phyloP scores from a whole-genome alignment of 2,329 filamentous ascomycete species.

The Epichloe baconii region DNA sequence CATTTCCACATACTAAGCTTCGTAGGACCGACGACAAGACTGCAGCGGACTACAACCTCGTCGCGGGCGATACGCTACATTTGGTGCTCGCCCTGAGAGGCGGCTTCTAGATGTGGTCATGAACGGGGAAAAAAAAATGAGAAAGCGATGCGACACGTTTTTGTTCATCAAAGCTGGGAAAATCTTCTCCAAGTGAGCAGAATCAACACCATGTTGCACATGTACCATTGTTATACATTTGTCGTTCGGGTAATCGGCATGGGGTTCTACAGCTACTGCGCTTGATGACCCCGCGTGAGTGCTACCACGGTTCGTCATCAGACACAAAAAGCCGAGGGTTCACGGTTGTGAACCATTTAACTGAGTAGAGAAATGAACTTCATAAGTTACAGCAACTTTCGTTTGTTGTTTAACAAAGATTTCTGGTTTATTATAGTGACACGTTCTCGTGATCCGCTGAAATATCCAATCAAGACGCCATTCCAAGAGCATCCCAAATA shows the following conservation, averaged over 20 bases:
- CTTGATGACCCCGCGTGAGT: no score
- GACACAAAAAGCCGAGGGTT: no score
- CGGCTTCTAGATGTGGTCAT: slow-evolving; percentile 29
- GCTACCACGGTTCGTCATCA: no score
- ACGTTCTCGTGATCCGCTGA: neutral
- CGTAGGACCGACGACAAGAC: slow-evolving; percentile 88
- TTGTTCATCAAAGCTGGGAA: neutral
- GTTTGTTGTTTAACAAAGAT: no score
- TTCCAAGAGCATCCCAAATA: neutral
- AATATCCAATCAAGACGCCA: neutral
- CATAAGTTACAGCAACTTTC: neutral
- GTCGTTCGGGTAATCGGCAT: no score
- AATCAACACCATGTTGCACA: no score
- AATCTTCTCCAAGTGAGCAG: no score
- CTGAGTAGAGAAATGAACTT: neutral
- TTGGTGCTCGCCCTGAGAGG: slow-evolving; percentile 88
- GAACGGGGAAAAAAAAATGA: neutral
- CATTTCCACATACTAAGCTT: neutral
- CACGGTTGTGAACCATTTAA: neutral
- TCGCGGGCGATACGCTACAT: slow-evolving; percentile 87
- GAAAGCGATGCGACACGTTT: no score
- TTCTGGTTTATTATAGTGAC: no score
- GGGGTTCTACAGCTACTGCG: no score
- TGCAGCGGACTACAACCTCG: slow-evolving; percentile 77
- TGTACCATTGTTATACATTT: no score